Base-by-base conservation (phyloP, 2,329 filamentous ascomycete genomes). In the Hypomyces rosellus region DNA sequence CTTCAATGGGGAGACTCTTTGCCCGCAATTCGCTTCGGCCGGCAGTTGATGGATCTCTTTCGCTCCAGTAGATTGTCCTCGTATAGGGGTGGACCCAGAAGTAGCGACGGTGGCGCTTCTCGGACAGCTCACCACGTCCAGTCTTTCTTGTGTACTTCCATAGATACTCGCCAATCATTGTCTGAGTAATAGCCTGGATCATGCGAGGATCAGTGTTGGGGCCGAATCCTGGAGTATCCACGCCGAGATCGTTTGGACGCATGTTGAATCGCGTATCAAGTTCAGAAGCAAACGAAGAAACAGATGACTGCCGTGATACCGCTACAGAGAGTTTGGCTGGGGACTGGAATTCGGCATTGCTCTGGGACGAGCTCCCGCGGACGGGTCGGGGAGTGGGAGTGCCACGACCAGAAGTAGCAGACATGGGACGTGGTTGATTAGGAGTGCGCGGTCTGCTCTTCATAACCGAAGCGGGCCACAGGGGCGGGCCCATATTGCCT, bases 1-100 rank as follows among this genome's bases (percentile, higher is more conserved):
- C 88, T 69, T 96, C 90, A 59, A 99, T 97, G 14, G 87, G 83
- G 42, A 97, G 88, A 67, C 89, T 96, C 83, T 97, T 97, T 75
- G 74, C 80, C 60, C 75, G 77, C 49, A 92, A 73, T 69, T 96
- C 88, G 11, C 80, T 72, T 55, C 86, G 84, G n/a, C 88, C 88
- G 43, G 85, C 87, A 43, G 77, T 79, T 30, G 88, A 85, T 6
- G 93, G 93, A 65, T 97, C 91, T 48, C 85, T 79, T 58, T 95
- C 88, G 65, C 91, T 95, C 93, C 93, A 99, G 76, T 97, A 97
- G 60, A 99, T 70, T 5, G 92, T 96, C 45, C 91, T 82, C 3
- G 92, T 99, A 69, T 97, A 99, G 0, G 93, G 93, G 65, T 99
- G 93, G 18, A 99, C 89, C 93, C 93, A 99, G 78, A 99, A 99